Percentiles rank a stretch among this genome's conserved stretches.
Conservation (phyloP, 2,329 filamentous ascomycete species). For the Dactylellina leptospora region DNA sequence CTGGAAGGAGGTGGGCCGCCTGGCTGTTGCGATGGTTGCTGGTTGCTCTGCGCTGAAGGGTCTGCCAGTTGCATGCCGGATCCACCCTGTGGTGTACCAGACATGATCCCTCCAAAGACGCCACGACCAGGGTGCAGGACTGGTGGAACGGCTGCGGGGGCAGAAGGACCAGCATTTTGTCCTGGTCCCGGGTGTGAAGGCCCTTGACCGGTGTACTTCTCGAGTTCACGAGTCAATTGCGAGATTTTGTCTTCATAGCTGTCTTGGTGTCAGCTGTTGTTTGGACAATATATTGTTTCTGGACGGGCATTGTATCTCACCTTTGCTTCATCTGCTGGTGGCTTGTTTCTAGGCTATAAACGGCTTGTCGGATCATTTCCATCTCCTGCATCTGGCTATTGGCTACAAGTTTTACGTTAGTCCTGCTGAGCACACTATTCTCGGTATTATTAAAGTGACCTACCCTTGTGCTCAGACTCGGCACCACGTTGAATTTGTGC, state of each 20-base stretch:
- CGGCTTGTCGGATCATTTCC: conserved; percentile 90
- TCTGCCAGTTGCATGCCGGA: conserved; percentile 85
- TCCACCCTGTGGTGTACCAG: conserved; percentile 77
- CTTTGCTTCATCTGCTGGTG: conserved; percentile 90
- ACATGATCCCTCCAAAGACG: conserved; percentile 95
- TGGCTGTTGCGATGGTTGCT: conserved; percentile 65
- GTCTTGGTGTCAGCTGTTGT: too few species aligned
- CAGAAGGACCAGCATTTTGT: conserved; percentile 80
- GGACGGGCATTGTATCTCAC: too few species aligned
- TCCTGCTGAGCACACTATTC: background rate
- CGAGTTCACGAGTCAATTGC: conserved; percentile 86
- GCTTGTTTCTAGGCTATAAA: conserved; percentile 89
- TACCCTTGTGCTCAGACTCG: conserved; percentile 93
- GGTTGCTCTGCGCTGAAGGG: conserved; percentile 71
- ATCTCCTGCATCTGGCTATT: conserved; percentile 92
- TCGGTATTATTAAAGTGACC: conserved; percentile 64
- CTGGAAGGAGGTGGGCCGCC: conserved; percentile 74
- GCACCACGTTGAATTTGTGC: conserved; percentile 80
- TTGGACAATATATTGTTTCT: too few species aligned
- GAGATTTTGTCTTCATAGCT: conserved; percentile 95
- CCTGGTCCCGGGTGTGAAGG: conserved; percentile 66
- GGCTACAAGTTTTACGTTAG: conserved; percentile 67
- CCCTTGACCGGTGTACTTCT: conserved; percentile 70
- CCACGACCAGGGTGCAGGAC: conserved; percentile 86
- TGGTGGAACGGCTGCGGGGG: conserved; percentile 75